These are phyloP conservation scores for Didymella sp. DNA, from an alignment of 2,329 filamentous ascomycete genomes.

Conservation along the genomic window DNA sequence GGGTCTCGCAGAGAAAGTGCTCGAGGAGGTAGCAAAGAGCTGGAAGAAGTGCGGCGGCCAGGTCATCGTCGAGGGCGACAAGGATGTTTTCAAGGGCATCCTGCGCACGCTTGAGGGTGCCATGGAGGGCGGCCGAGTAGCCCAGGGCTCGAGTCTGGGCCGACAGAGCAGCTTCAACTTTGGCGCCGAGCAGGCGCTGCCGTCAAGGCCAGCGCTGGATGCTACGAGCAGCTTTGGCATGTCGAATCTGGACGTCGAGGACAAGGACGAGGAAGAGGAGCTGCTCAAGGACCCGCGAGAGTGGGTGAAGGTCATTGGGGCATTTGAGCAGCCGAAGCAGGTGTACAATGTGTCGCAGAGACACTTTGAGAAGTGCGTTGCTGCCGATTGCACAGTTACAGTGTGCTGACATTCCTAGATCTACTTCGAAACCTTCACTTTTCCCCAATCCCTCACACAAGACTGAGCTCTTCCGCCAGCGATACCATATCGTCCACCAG, in stretches of 20 bases:
- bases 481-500: conserved; percentile 92
- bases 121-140: conserved; percentile 83
- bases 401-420: conserved; percentile 37
- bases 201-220: conserved; percentile 54
- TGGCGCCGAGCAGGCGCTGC: conserved; percentile 51
- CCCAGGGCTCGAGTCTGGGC: conserved; percentile 62
- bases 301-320: conserved; percentile 84
- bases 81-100: conserved; percentile 75
- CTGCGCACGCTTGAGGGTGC: conserved; percentile 83
- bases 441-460: conserved; percentile 82
- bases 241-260: conserved; percentile 58
- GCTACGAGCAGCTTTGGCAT: conserved; percentile 70
- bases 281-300: conserved; percentile 71
- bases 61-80: conserved; percentile 86
- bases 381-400: neutral
- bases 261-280: conserved; percentile 62
- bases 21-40: conserved; percentile 87
- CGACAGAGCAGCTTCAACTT: conserved; percentile 71
- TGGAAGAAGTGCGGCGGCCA: conserved; percentile 93
- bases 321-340: conserved; percentile 84
- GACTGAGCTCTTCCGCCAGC: conserved; percentile 83
- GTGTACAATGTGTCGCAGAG: conserved; percentile 82
- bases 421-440: conserved; percentile 51
- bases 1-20: conserved; percentile 86
- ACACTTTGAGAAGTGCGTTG: conserved; percentile 78